phyloP scores from a whole-genome alignment of 345 rosid species.

The Corymbia maculata region DNA sequence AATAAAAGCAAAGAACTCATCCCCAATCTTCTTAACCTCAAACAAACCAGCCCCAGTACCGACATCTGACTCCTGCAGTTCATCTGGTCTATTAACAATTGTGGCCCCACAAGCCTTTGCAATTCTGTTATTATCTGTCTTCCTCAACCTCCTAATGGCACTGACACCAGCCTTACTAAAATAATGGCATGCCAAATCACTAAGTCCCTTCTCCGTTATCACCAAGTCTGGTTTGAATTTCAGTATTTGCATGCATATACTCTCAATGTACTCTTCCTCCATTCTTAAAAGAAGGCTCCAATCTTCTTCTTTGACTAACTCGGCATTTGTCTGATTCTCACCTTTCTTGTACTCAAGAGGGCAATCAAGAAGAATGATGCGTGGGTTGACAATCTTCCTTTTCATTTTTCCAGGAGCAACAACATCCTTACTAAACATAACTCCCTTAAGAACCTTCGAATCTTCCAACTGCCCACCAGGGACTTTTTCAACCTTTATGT shows the following conservation, averaged over 20 bases:
- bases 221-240: slow-evolving; percentile 90
- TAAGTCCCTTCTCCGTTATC: slow-evolving; percentile 93
- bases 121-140: slow-evolving; percentile 84
- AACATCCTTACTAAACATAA: slow-evolving; percentile 91
- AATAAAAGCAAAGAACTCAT: slow-evolving; percentile 83
- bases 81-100: slow-evolving; percentile 90
- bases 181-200: slow-evolving; percentile 94
- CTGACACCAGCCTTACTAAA: slow-evolving; percentile 91
- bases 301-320: slow-evolving; percentile 84
- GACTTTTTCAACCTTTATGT: slow-evolving; percentile 87
- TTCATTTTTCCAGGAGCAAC: slow-evolving; percentile 97
- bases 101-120: slow-evolving; percentile 98
- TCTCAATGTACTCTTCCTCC: slow-evolving; percentile 92
- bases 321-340: slow-evolving; percentile 97
- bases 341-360: slow-evolving; percentile 99
- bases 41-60: slow-evolving; percentile 94
- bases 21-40: slow-evolving; percentile 94
- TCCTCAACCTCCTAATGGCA: slow-evolving; percentile 92
- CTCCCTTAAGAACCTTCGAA: slow-evolving; percentile 85
- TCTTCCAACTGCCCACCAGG: slow-evolving; percentile 98
- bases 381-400: slow-evolving; percentile 79
- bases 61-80: slow-evolving; percentile 91
- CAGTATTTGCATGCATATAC: slow-evolving; percentile 67
- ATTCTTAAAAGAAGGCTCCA: slow-evolving; percentile 79
- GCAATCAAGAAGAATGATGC: slow-evolving; percentile 78